phyloP scores from a whole-genome alignment of 768 basidiomycete species.

The Rubroboletus pulcherrimus region DNA sequence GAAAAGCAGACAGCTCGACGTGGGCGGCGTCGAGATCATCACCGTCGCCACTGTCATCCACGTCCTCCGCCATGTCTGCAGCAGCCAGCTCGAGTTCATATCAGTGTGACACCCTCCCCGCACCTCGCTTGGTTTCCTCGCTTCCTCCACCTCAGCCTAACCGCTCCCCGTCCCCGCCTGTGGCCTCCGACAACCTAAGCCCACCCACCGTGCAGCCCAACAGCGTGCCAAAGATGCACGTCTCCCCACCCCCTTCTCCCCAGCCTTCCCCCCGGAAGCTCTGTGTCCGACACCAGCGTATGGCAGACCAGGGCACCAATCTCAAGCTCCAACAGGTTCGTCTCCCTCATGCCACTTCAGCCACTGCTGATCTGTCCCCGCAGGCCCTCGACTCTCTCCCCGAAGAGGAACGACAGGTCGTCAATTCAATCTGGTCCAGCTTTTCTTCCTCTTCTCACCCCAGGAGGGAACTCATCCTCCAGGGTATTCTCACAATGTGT shows the following conservation, averaged over 20 bases:
- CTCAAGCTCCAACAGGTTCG: constrained; percentile 83
- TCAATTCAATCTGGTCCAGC: constrained; percentile 92
- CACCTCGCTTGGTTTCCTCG: constrained; percentile 47
- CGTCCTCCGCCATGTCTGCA: constrained; percentile 15
- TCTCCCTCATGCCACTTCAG: not conserved
- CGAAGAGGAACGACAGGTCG: constrained; percentile 77
- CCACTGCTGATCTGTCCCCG: constrained; percentile 6
- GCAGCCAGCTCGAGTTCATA: constrained; percentile 31
- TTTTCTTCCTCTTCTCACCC: constrained; percentile 94
- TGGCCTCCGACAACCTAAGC: constrained; percentile 1
- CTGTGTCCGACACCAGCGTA: constrained; percentile 90
- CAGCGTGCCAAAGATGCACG: not conserved
- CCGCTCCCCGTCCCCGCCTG: constrained; percentile 5
- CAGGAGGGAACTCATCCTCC: constrained; percentile 88
- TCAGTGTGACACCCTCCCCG: constrained; percentile 70
- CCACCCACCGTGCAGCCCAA: not conserved
- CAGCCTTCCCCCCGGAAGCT: constrained; percentile 57
- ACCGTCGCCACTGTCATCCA: too few relatives aligned
- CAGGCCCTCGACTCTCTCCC: constrained; percentile 91
- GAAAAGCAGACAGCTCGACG: not conserved
- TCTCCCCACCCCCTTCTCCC: constrained; percentile 13
- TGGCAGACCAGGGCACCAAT: constrained; percentile 95
- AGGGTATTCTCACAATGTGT: constrained; percentile 97
- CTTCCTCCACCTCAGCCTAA: not conserved
- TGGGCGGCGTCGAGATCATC: not conserved